Evolutionary conservation across 1,284 basidiomycete genomes (phyloP).

Genomic region (Leccinum cinnamomeum): DNA sequence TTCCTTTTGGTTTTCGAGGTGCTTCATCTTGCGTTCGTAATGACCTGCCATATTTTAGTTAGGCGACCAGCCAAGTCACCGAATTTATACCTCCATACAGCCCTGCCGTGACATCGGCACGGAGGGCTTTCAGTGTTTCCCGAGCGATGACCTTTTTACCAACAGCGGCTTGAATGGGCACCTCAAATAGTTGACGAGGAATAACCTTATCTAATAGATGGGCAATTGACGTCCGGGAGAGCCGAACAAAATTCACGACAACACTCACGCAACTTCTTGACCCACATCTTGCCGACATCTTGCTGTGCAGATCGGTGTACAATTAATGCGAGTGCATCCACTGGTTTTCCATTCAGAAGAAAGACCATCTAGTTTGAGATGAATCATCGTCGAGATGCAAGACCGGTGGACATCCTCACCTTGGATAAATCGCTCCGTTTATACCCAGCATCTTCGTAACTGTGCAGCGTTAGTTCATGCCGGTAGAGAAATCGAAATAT

Average conservation of each 20-base stretch:
- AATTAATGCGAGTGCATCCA: constrained; percentile 91
- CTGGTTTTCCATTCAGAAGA: constrained; percentile 81
- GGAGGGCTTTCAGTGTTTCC: constrained; percentile 83
- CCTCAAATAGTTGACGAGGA: constrained; percentile 91
- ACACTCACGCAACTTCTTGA: constrained; percentile 81
- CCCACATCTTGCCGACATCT: constrained; percentile 76
- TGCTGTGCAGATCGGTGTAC: constrained; percentile 78
- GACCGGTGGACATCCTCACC: constrained; percentile 41
- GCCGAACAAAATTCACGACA: not conserved
- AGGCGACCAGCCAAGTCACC: not conserved
- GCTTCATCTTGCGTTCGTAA: constrained; percentile 91
- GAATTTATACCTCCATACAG: constrained; percentile 74
- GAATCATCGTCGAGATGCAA: not conserved
- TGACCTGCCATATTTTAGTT: constrained; percentile 50
- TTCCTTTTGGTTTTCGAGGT: constrained; percentile 90
- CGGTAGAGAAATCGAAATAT: not conserved
- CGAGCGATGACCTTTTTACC: constrained; percentile 88
- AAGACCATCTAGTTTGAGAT: constrained; percentile 69
- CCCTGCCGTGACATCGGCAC: constrained; percentile 95
- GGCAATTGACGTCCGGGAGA: not conserved
- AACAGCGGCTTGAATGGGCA: constrained; percentile 86
- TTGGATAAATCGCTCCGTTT: constrained; percentile 77
- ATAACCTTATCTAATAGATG: constrained; percentile 79
- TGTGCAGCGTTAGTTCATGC: constrained; percentile 31
- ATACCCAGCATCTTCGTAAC: constrained; percentile 92